These are phyloP conservation scores for Actinidia arguta DNA, from an alignment of 179 eudicot species.

Conservation along the genomic window DNA sequence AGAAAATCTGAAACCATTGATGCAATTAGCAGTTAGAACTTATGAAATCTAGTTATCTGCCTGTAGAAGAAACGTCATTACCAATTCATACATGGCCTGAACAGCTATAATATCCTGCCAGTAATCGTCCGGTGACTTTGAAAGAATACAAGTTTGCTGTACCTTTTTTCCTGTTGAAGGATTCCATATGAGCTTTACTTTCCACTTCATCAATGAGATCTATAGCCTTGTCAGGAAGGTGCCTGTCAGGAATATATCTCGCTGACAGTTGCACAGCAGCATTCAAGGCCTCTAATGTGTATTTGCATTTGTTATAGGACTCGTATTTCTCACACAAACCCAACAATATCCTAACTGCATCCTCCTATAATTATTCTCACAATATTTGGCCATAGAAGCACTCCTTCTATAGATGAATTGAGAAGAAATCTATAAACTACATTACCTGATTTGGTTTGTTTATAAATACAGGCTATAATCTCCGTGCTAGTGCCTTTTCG, in stretches of 20 bases:
- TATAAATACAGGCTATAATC: conserved; percentile 62
- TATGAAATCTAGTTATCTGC: background rate
- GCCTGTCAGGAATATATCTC: conserved; percentile 62
- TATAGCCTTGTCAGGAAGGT: conserved; percentile 74
- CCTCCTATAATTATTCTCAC: conserved; percentile 37
- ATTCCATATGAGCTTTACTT: conserved; percentile 58
- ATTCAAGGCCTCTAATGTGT: conserved; percentile 63
- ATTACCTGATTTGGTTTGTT: conserved; percentile 64
- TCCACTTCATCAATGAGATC: conserved; percentile 75
- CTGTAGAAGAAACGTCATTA: conserved; percentile 25
- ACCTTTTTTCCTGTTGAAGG: conserved; percentile 46
- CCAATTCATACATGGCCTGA: conserved; percentile 57
- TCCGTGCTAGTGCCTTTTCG: conserved; percentile 64
- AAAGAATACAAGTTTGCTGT: conserved; percentile 45
- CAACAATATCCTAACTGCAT: conserved; percentile 56
- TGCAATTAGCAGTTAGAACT: conserved; percentile 1
- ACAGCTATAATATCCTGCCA: conserved; percentile 69
- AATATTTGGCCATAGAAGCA: background rate
- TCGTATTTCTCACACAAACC: conserved; percentile 64
- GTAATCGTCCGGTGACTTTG: conserved; percentile 55
- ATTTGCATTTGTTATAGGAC: conserved; percentile 59
- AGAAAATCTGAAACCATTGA: conserved; percentile 22
- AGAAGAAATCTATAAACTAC: background rate
- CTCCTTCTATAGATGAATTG: background rate
- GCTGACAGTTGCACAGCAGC: conserved; percentile 63